These are phyloP conservation scores for Hirschfeldia incana DNA, from an alignment of 345 rosid species.

Conservation along the genomic window DNA sequence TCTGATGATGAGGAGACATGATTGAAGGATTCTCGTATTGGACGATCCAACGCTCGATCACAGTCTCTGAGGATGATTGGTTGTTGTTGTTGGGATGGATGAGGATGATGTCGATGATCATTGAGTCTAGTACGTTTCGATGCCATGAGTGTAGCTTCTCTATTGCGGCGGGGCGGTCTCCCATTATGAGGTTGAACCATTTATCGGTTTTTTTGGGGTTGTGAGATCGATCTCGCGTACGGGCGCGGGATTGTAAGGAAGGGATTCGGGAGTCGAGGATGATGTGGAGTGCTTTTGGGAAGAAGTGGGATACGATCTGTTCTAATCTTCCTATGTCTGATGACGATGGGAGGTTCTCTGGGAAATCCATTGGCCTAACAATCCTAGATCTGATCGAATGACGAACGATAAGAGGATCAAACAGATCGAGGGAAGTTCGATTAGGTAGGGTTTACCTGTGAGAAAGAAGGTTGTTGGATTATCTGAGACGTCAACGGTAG, in stretches of 20 bases:
- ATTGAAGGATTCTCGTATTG: slow-evolving; percentile 62
- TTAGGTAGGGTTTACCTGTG: slow-evolving; percentile 17
- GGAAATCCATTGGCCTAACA: slow-evolving; percentile 45
- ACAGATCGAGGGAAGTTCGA: slow-evolving; percentile 1
- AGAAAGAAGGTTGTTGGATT: neutral
- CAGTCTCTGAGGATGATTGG: slow-evolving; percentile 53
- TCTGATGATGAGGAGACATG: slow-evolving; percentile 50
- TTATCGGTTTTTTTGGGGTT: slow-evolving; percentile 69
- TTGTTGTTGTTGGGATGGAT: slow-evolving; percentile 46
- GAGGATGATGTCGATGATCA: slow-evolving; percentile 81
- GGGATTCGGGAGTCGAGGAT: slow-evolving; percentile 78
- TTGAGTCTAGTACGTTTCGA: slow-evolving; percentile 65
- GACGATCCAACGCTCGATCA: slow-evolving; percentile 86
- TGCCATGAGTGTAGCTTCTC: slow-evolving; percentile 79
- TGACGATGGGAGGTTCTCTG: slow-evolving; percentile 27
- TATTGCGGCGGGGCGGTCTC: slow-evolving; percentile 73
- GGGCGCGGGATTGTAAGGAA: slow-evolving; percentile 56
- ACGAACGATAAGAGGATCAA: neutral
- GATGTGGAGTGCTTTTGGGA: slow-evolving; percentile 74
- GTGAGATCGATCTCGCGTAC: slow-evolving; percentile 36
- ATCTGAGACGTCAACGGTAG: slow-evolving; percentile 34
- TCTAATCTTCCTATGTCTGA: slow-evolving; percentile 58
- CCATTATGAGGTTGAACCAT: slow-evolving; percentile 88
- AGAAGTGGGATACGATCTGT: slow-evolving; percentile 71
- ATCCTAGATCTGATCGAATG: neutral